Base-by-base conservation (phyloP, 164 flowering plant genomes). In the Stephania japonica region DNA sequence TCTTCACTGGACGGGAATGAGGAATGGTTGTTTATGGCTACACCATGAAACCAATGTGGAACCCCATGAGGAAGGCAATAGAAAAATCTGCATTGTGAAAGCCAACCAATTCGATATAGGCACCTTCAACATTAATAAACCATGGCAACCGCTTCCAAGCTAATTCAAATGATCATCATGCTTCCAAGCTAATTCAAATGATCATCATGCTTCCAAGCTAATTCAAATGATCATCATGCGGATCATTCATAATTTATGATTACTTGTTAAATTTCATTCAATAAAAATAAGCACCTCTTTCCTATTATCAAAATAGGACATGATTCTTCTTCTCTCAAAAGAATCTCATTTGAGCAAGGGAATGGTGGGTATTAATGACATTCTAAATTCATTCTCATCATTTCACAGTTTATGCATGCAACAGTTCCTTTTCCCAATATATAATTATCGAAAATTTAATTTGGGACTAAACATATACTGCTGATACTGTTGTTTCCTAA, bases 11-110 rank as follows among this genome's bases (percentile, higher is more conserved):
- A 84, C 80, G 88, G 82, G 82, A 85, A 83, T 81, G 88, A 85
- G 81, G 83, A 86, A 86, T 84, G 86, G 88, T 80, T 81, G 95
- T 83, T 85, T 88, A 90, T 89, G 81, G 92, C 84, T 90, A 91
- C 93, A 88, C 91, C 94, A 88, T 89, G 89, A 89, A 84, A 87
- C 90, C 89, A 88, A 90, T 85, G 91, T 87, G 81, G 91, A 59
- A 85, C 88, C 88, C 92, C 95, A 84, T 80, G 87, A 81, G 86
- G 83, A 89, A 86, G 88, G 85, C 82, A 89, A 84, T 85, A 85
- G 89, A 91, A 94, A 87, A 80, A 96, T 96, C 98, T 96, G 99
- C 99, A 96, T 85, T 96, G 90, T 90, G 91, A 85, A 90, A 96
- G 97, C 97, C 99, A 96, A 89, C 97, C 94, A 95, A 89, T 88